Evolutionary conservation across 805 yeast species (phyloP).

Genomic region (Vanderwaltozyma tropicalis): DNA sequence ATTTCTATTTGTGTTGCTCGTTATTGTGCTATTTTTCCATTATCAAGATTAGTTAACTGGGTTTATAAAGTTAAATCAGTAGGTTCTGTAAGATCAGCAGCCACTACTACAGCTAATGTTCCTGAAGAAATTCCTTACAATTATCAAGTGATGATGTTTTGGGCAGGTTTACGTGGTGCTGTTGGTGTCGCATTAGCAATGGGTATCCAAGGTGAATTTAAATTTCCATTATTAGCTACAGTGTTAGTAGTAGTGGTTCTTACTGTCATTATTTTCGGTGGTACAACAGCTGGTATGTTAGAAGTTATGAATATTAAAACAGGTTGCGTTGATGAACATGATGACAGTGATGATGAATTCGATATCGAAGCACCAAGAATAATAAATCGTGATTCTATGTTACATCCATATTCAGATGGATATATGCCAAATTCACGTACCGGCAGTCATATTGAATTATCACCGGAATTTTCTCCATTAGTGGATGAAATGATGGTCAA

Average conservation of each 20-base stretch:
- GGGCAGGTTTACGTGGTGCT: conserved; percentile 99
- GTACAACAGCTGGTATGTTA: conserved; percentile 96
- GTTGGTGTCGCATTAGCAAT: conserved; percentile 98
- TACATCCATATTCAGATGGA: conserved; percentile 22
- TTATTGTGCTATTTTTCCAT: conserved; percentile 95
- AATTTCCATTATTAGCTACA: conserved; percentile 81
- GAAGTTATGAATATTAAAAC: conserved; percentile 88
- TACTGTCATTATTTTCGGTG: conserved; percentile 94
- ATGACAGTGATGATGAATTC: conserved; percentile 86
- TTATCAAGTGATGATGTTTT: conserved; percentile 96
- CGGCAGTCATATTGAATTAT: background rate
- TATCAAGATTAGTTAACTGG: conserved; percentile 76
- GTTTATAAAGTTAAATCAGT: conserved; percentile 48
- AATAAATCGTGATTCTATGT: background rate
- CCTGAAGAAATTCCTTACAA: conserved; percentile 90
- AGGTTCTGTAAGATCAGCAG: conserved; percentile 35
- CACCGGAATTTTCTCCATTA: background rate
- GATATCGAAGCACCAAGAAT: conserved; percentile 67
- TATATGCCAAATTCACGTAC: background rate
- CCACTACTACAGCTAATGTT: conserved; percentile 2
- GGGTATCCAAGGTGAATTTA: conserved; percentile 92
- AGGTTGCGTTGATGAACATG: conserved; percentile 72
- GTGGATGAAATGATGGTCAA: background rate
- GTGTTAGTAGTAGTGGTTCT: conserved; percentile 93
- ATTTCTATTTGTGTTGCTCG: conserved; percentile 87